Base-by-base conservation (phyloP, 345 rosid species). In the Gossypium turneri region DNA sequence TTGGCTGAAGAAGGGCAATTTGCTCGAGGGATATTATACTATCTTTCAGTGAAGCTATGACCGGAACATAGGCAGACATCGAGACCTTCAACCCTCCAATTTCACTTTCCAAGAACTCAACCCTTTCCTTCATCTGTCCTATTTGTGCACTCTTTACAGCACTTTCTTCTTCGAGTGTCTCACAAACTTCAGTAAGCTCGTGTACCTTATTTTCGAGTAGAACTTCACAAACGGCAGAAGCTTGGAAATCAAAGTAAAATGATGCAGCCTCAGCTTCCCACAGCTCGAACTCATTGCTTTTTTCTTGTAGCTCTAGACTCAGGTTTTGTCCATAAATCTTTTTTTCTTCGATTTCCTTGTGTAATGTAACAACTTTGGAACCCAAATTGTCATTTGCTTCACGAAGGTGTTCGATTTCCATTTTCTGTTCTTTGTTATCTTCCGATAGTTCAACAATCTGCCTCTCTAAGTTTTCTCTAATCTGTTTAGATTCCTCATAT, bases 241-340 rank as follows among this genome's bases (percentile, higher is more conserved):
- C 76, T 58, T 94, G 98, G 76, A 94, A 84, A 79, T 94, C 94
- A 72, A 92, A 92, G 84, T 85, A 94, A 82, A 94, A 92, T 7
- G 97, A 84, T 51, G 98, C 81, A 68, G 98, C 98, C 79, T 92
- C 97, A 57, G 91, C 85, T 67, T 94, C 98, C 97, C 97, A 92
- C n/a, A 89, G 77, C 79, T 86, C 98, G 80, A 87, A 84, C 77
- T 92, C 98, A 77, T 87, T 88, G 81, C 81, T 81, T 81, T 83
- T 90, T 83, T 90, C 92, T 76, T 85, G 94, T 60, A 94, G 83
- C 83, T 92, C 97, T 27, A 85, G 85, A 79, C 88, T 90, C 84
- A 94, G 75, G 73, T 70, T 83, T 82, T 91, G 89, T 76, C 91
- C 98, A 77, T 83, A 81, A 22, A 84, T 72, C 75, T 84, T 82